A percentile compares a stretch with the other conserved stretches of the same genome.
These are phyloP conservation scores for Myxozyma nipponensis DNA, from an alignment of 805 yeast genomes.

Conservation along the genomic window DNA sequence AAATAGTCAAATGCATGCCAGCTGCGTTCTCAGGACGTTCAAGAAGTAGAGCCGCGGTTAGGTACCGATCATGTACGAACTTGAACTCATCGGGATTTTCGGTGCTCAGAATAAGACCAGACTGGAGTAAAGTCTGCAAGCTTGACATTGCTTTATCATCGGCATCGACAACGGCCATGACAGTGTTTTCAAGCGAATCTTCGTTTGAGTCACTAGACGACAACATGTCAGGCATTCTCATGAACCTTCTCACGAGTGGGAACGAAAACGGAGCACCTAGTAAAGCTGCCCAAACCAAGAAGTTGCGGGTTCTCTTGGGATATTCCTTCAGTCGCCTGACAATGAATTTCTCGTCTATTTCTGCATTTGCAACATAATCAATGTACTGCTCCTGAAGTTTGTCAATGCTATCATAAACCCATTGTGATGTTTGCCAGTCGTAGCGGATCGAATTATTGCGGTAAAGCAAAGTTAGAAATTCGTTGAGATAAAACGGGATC, in stretches of 20 bases:
- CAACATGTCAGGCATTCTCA: constrained; percentile 11
- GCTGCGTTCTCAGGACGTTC: constrained; percentile 15
- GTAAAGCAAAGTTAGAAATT: constrained; percentile 12
- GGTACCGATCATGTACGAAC: constrained; percentile 15
- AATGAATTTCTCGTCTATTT: constrained; percentile 18
- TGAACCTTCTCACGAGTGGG: constrained; percentile 14
- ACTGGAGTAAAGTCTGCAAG: constrained; percentile 20
- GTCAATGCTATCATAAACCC: constrained; percentile 16
- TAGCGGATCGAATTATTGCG: constrained; percentile 11
- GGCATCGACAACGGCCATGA: constrained; percentile 12
- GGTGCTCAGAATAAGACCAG: constrained; percentile 11
- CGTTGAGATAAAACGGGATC: constrained; percentile 21
- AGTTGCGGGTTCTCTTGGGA: constrained; percentile 20
- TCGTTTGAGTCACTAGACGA: constrained; percentile 24
- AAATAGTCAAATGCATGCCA: constrained; percentile 22
- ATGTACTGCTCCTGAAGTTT: constrained; percentile 3
- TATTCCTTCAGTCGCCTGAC: constrained; percentile 21
- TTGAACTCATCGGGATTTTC: constrained; percentile 8
- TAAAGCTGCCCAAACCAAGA: constrained; percentile 26
- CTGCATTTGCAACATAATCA: constrained; percentile 10
- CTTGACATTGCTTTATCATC: constrained; percentile 25
- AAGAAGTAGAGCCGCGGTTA: constrained; percentile 11
- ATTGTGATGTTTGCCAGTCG: constrained; percentile 8
- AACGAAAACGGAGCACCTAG: constrained; percentile 25
- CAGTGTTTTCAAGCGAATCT: constrained; percentile 3